Evolutionary conservation across 2,329 filamentous ascomycete genomes (phyloP).

Genomic region (Alternaria sp.): DNA sequence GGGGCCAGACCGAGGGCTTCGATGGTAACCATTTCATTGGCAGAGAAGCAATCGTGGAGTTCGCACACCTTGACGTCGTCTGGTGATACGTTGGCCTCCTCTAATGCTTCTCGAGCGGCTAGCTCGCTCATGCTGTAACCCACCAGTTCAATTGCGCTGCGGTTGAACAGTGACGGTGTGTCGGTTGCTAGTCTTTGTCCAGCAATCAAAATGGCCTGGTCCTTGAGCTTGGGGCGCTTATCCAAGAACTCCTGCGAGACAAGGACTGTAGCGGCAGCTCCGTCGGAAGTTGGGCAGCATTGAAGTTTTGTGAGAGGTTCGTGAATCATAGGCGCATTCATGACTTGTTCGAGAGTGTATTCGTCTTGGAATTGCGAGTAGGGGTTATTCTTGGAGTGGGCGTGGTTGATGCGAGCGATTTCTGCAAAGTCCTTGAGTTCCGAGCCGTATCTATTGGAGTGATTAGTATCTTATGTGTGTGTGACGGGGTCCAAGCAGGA

Average conservation of each 20-base stretch:
- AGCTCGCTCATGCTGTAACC: constrained; percentile 83
- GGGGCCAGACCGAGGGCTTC: constrained; percentile 82
- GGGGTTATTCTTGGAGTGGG: constrained; percentile 88
- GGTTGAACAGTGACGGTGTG: constrained; percentile 77
- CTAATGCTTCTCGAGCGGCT: constrained; percentile 74
- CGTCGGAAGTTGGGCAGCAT: constrained; percentile 96
- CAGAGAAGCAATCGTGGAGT: constrained; percentile 95
- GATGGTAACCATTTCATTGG: constrained; percentile 91
- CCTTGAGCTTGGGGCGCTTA: constrained; percentile 79
- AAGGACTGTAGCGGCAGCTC: constrained; percentile 85
- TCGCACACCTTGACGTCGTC: constrained; percentile 84
- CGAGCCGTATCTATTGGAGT: constrained; percentile 74
- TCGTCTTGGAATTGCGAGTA: constrained; percentile 98
- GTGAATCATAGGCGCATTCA: constrained; percentile 78
- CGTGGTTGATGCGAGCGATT: constrained; percentile 91
- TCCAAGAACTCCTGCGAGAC: constrained; percentile 91
- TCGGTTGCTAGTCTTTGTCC: constrained; percentile 91
- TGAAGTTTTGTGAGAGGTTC: constrained; percentile 95
- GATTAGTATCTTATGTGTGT: constrained; percentile 25
- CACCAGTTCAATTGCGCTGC: constrained; percentile 84
- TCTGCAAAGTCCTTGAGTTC: constrained; percentile 88
- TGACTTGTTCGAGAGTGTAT: constrained; percentile 85
- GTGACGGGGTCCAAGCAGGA: neutral
- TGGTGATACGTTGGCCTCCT: constrained; percentile 72
- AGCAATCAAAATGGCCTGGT: constrained; percentile 86